A percentile compares a stretch with the other conserved stretches of the same genome.
These are phyloP conservation scores for Carex kokanica DNA, from an alignment of 176 grass and related monocot species.

Conservation along the genomic window DNA sequence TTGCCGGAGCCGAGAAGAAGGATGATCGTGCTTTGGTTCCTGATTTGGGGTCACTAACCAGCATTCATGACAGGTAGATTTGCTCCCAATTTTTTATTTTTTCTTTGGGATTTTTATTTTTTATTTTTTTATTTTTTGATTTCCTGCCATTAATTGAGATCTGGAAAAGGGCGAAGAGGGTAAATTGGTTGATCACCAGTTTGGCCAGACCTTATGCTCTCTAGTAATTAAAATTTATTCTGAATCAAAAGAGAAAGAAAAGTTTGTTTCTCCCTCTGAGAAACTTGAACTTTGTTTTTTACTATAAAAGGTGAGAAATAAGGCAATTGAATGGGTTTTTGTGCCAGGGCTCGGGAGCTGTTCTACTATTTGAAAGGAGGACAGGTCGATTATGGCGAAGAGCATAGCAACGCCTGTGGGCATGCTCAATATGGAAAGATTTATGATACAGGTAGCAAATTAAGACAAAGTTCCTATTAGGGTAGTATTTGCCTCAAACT, in stretches of 20 bases:
- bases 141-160: constrained; percentile 9
- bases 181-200: neutral
- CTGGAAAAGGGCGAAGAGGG: neutral
- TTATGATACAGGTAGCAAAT: constrained; percentile 50
- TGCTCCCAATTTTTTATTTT: neutral
- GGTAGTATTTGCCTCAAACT: neutral
- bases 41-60: constrained; percentile 95
- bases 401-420: constrained; percentile 72
- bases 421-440: constrained; percentile 75
- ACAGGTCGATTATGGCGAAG: constrained; percentile 83
- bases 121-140: constrained; percentile 17
- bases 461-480: neutral
- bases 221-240: neutral
- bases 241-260: neutral
- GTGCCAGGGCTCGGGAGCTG: constrained; percentile 77
- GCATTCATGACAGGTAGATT: constrained; percentile 89
- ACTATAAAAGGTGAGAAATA: neutral
- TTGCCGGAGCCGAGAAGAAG: constrained; percentile 97
- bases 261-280: neutral
- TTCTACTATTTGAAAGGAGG: constrained; percentile 99
- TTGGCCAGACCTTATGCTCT: constrained; percentile 16
- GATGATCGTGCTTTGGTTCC: constrained; percentile 95
- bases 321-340: neutral
- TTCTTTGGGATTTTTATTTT: neutral
- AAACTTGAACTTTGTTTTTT: neutral